phyloP scores from a whole-genome alignment of 805 yeast genomes.

The Ogataea ramenticola region DNA sequence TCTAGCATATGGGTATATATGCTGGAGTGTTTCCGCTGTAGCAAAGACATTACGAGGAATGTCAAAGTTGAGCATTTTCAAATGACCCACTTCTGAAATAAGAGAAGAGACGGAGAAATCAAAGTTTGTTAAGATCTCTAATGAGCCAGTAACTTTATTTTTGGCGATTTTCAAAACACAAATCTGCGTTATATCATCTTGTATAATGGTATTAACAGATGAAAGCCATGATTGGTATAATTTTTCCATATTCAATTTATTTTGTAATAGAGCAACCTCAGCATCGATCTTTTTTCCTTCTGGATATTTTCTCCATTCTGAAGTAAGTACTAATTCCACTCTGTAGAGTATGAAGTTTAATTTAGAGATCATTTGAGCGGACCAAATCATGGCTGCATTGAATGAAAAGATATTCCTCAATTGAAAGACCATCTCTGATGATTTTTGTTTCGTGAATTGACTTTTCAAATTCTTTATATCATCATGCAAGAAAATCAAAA shows the following conservation, averaged over 20 bases:
- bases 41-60: slow-evolving; percentile 47
- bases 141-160: slow-evolving; percentile 6
- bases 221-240: slow-evolving; percentile 9
- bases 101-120: slow-evolving; percentile 34
- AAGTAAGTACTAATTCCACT: slow-evolving; percentile 47
- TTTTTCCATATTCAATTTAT: slow-evolving; percentile 35
- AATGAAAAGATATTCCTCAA: slow-evolving; percentile 40
- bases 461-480: slow-evolving; percentile 39
- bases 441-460: slow-evolving; percentile 21
- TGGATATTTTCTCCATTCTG: slow-evolving; percentile 52
- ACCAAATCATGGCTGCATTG: slow-evolving; percentile 44
- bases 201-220: slow-evolving; percentile 1
- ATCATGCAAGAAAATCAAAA: slow-evolving; percentile 39
- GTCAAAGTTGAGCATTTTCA: slow-evolving; percentile 42
- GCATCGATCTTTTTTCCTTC: slow-evolving; percentile 59
- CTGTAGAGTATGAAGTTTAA: slow-evolving; percentile 34
- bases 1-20: slow-evolving; percentile 51
- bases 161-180: slow-evolving; percentile 31
- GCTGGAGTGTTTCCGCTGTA: slow-evolving; percentile 41
- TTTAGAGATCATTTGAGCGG: slow-evolving; percentile 40
- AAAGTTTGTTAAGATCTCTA: slow-evolving; percentile 41
- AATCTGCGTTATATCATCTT: slow-evolving; percentile 8
- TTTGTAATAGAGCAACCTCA: slow-evolving; percentile 39
- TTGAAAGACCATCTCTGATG: slow-evolving; percentile 27
- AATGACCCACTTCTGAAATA: slow-evolving; percentile 46